Percentiles rank a stretch among this genome's conserved stretches.
Evolutionary conservation across 2,329 filamentous ascomycete species (phyloP).

Genomic region (Cordyceps farinosa): DNA sequence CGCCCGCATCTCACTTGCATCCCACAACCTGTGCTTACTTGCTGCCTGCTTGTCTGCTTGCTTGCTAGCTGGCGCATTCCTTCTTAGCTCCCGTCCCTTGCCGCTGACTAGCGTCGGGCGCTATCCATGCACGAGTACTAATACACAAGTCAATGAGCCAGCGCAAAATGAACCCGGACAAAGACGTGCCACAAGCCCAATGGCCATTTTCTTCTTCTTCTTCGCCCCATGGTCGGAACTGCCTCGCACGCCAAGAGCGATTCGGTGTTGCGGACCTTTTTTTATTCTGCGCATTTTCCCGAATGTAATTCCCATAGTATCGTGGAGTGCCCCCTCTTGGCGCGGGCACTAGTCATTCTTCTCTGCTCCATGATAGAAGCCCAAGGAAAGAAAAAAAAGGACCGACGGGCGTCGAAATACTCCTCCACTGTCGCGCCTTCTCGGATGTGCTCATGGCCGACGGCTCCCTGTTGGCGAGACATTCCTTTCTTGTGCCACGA

Average conservation of each 20-base stretch:
- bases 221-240: neutral
- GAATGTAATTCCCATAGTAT: conserved; percentile 1
- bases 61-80: no score
- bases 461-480: neutral
- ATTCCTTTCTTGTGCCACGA: neutral
- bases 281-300: neutral
- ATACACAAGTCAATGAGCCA: neutral
- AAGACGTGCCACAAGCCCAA: neutral
- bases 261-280: neutral
- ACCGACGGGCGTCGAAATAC: neutral
- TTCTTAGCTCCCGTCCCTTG: neutral
- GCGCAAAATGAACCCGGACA: neutral
- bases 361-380: neutral
- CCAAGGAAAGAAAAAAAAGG: neutral
- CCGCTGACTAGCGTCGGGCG: neutral
- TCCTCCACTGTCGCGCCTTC: neutral
- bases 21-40: no score
- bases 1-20: no score
- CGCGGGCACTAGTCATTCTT: neutral
- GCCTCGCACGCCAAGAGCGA: neutral
- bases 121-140: neutral
- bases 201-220: neutral
- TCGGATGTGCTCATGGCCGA: neutral
- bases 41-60: no score
- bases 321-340: conserved; percentile 3